These are phyloP conservation scores for Yamadazyma triangularis DNA, from an alignment of 1,139 yeast species.

Conservation along the genomic window DNA sequence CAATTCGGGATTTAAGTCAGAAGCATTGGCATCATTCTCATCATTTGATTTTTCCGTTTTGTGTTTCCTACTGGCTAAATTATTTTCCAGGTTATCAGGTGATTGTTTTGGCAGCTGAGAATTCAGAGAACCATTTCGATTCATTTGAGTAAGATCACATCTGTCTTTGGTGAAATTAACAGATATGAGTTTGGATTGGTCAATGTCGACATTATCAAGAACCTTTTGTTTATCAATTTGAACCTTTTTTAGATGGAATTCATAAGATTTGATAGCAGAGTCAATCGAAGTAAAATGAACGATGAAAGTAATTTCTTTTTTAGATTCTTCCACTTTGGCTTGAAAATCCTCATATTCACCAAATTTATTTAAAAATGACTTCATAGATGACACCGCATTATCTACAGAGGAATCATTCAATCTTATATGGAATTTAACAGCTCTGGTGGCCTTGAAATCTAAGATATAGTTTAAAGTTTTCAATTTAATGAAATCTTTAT, in stretches of 20 bases:
- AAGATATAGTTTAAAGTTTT: slow-evolving; percentile 41
- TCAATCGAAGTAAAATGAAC: slow-evolving; percentile 41
- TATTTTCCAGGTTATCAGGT: neutral
- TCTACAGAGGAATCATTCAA: neutral
- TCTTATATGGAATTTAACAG: slow-evolving; percentile 12
- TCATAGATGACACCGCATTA: slow-evolving; percentile 1
- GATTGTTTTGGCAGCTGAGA: slow-evolving; percentile 2
- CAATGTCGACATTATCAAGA: slow-evolving; percentile 4
- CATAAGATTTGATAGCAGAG: slow-evolving; percentile 36
- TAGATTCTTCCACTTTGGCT: slow-evolving; percentile 4
- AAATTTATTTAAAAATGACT: slow-evolving; percentile 1
- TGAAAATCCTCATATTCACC: slow-evolving; percentile 5
- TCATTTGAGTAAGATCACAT: slow-evolving; percentile 27
- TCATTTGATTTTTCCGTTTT: neutral
- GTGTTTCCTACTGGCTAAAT: too few species aligned
- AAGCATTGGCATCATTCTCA: neutral
- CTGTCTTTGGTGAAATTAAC: slow-evolving; percentile 21
- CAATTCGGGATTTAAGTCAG: slow-evolving; percentile 1
- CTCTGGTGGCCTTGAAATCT: slow-evolving; percentile 39
- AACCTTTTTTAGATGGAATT: slow-evolving; percentile 23
- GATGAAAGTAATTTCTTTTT: slow-evolving; percentile 9
- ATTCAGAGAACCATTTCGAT: slow-evolving; percentile 5
- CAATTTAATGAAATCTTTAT: slow-evolving; percentile 36
- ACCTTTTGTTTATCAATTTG: slow-evolving; percentile 19
- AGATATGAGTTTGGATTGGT: slow-evolving; percentile 15